A percentile compares a stretch with the other conserved stretches of the same genome.
phyloP scores from a whole-genome alignment of 176 grass and related monocot genomes.

The Puccinellia tenuiflora region DNA sequence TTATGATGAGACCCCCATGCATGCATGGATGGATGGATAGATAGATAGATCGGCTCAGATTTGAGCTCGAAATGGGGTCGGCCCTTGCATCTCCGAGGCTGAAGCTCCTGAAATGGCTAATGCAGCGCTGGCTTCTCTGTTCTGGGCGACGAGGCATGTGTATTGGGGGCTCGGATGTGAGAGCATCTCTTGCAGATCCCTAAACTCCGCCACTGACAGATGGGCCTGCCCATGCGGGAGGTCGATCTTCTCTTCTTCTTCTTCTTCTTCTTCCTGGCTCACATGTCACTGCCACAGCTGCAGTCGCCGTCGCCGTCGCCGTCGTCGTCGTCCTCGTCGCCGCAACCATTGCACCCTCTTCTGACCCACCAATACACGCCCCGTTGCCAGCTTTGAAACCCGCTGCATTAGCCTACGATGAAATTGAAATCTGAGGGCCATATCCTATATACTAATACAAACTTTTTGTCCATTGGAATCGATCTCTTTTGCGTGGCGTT shows the following conservation, averaged over 20 bases:
- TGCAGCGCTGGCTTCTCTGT: constrained; percentile 24
- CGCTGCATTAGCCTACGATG: constrained; percentile 12
- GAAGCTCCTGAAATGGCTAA: constrained; percentile 12
- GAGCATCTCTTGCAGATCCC: not conserved
- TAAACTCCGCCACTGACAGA: not conserved
- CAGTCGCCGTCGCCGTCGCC: not conserved
- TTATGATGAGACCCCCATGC: not conserved
- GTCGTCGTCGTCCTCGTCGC: not conserved
- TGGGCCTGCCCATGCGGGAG: not conserved
- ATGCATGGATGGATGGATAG: constrained; percentile 8
- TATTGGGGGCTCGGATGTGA: not conserved
- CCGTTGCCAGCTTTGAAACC: constrained; percentile 19
- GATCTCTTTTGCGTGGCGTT: not conserved
- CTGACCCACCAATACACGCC: not conserved
- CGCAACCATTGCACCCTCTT: too few species aligned
- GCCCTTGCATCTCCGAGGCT: not conserved
- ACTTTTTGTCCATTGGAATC: not conserved
- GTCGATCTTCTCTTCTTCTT: not conserved
- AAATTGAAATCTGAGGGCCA: constrained; percentile 29
- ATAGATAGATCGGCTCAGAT: constrained; percentile 18
- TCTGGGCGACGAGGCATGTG: constrained; percentile 13
- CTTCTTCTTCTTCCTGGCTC: not conserved
- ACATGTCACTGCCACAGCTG: not conserved
- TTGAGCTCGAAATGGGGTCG: not conserved
- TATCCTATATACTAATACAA: not conserved